Evolutionary conservation across 345 rosid genomes (phyloP), one percentile per base, ranked within the genome.

Genomic region (Pistacia atlantica): DNA sequence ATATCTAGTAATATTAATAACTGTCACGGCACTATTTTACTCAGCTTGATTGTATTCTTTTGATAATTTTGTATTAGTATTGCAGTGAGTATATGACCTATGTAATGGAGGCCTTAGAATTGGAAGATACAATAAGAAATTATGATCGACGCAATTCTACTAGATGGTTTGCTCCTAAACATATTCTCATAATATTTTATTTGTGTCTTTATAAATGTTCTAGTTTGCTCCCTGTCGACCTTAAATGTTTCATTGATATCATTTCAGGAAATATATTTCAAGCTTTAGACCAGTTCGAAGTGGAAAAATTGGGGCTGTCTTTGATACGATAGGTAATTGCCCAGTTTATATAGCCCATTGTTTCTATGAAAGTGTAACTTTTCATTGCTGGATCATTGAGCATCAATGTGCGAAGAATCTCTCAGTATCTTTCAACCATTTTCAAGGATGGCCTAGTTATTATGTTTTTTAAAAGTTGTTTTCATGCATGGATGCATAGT

Each of bases 101-200:
- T 78, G 92, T 97, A 67, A 74, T 83, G 55, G 90, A 97, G 82
- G 99, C 98, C 4, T 91, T 97, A 74, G 91, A 91, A 80, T 88
- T 97, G 78, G 98, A 97, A 87, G 99, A 97, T 80, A 89, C 92
- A 58, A 85, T 97, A 87, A 97, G 87, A 84, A 97, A 92, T 80
- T 87, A 87, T 79, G 98, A 92, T 66, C 90, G 93, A 2, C 84
- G 97, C 81, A 86, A 79, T 83, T 84, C 93, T 66, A 94, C 92
- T 72, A 97, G 98, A 91, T 97, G 99, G 99, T 94, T 82, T 79
- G 84, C 66, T 80, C 77, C 86, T 85, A 54, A 65, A 73, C 51
- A 4, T 67, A 22, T 18, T 72, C 67, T 64, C 46, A 5, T 79
- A 11, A 74, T 72, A 42, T 17, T 65, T 31, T 57, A 2, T 45